Evolutionary conservation across 1,284 basidiomycete genomes (phyloP).

Genomic region (Anthracocystis walkeri): DNA sequence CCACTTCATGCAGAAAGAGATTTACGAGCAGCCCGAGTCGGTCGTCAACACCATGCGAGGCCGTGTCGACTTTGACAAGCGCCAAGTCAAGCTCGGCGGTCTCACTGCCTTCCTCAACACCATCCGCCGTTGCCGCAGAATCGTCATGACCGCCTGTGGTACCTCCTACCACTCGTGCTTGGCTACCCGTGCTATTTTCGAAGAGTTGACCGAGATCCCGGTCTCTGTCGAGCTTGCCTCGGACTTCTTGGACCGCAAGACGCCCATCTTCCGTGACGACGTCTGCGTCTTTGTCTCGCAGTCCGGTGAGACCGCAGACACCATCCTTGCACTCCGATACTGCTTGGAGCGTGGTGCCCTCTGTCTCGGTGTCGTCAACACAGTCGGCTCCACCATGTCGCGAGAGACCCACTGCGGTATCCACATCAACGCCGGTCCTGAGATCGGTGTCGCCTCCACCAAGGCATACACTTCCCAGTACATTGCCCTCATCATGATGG

Average conservation of each 20-base stretch:
- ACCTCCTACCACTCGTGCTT: conserved; percentile 98
- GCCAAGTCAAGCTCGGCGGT: conserved; percentile 92
- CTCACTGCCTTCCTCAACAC: conserved; percentile 94
- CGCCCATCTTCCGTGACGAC: conserved; percentile 99
- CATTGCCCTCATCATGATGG: conserved; percentile 98
- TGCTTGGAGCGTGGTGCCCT: conserved; percentile 96
- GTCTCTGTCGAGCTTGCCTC: conserved; percentile 97
- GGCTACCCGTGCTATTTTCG: conserved; percentile 97
- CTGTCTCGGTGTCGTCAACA: conserved; percentile 95
- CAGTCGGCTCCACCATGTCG: conserved; percentile 96
- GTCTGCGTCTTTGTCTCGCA: conserved; percentile 97
- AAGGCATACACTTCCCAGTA: conserved; percentile 99
- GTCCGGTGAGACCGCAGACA: conserved; percentile 98
- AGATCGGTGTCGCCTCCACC: conserved; percentile 99
- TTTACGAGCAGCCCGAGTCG: conserved; percentile 99
- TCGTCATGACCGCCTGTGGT: conserved; percentile 97
- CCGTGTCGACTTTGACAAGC: conserved; percentile 96
- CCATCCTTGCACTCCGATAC: conserved; percentile 94
- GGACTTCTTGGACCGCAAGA: conserved; percentile 98
- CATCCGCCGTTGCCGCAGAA: conserved; percentile 91
- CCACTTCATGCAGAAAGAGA: conserved; percentile 99
- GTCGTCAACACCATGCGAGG: conserved; percentile 99
- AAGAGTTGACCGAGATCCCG: conserved; percentile 98
- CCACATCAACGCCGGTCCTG: conserved; percentile 99
- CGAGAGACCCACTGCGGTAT: conserved; percentile 99